phyloP scores from a whole-genome alignment of 345 rosid genomes.

The Rhizophora apiculata region DNA sequence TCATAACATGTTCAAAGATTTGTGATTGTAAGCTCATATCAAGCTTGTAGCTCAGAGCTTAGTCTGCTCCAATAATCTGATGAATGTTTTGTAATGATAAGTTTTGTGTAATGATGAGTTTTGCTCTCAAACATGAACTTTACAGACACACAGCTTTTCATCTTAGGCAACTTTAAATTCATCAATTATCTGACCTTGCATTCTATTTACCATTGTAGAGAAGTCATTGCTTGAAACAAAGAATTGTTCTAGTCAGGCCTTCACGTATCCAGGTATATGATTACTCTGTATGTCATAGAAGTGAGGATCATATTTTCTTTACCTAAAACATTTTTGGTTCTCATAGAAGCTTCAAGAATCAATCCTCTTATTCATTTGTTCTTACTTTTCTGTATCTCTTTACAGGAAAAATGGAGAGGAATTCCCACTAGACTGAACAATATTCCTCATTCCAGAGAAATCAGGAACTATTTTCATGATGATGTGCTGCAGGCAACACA shows the following conservation, averaged over 20 bases:
- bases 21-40: background rate
- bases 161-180: background rate
- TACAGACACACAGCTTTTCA: too few relatives aligned
- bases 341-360: conserved; percentile 6
- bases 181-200: conserved; percentile 10
- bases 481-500: conserved; percentile 76
- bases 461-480: conserved; percentile 74
- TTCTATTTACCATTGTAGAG: conserved; percentile 27
- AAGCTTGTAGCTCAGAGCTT: background rate
- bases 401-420: conserved; percentile 79
- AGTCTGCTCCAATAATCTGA: background rate
- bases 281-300: background rate
- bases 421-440: conserved; percentile 88
- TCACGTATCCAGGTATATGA: conserved; percentile 43
- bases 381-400: conserved; percentile 36
- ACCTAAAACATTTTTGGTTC: conserved; percentile 4
- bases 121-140: background rate
- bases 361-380: conserved; percentile 19
- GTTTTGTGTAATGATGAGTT: too few relatives aligned
- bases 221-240: conserved; percentile 27
- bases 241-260: conserved; percentile 35
- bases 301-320: background rate
- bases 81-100: background rate
- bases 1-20: background rate
- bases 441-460: conserved; percentile 90